Percentiles rank a stretch among this genome's conserved stretches.
These are phyloP conservation scores for Alternaria triticimaculans DNA, from an alignment of 2,329 filamentous ascomycete species.

Conservation along the genomic window DNA sequence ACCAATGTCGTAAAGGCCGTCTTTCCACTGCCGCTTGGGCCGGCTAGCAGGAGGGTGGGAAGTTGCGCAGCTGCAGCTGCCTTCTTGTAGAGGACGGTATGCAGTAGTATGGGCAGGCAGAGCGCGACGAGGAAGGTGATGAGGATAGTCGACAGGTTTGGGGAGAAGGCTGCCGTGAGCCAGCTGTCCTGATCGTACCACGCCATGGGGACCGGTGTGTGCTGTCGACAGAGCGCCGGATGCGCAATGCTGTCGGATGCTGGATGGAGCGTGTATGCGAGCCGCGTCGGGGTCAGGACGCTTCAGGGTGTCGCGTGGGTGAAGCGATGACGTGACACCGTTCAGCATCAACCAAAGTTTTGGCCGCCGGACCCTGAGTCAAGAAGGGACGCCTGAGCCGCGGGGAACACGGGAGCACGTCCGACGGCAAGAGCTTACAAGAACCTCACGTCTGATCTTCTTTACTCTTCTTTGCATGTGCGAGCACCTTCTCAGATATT, in stretches of 20 bases:
- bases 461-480: not conserved
- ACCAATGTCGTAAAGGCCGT: constrained; percentile 84
- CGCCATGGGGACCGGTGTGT: constrained; percentile 29
- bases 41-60: constrained; percentile 80
- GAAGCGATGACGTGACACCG: constrained; percentile 31
- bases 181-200: constrained; percentile 51
- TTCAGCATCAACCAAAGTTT: constrained; percentile 18
- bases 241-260: not conserved
- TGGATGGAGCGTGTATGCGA: not conserved
- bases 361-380: constrained; percentile 8
- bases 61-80: constrained; percentile 67
- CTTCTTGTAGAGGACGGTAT: constrained; percentile 73
- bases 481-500: not conserved
- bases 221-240: not conserved
- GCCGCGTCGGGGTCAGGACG: constrained; percentile 1
- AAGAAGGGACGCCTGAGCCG: constrained; percentile 11
- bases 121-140: constrained; percentile 75
- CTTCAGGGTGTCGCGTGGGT: not conserved
- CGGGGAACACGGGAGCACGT: constrained; percentile 23
- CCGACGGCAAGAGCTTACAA: constrained; percentile 34
- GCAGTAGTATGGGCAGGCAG: constrained; percentile 76
- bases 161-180: constrained; percentile 56
- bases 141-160: constrained; percentile 60
- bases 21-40: constrained; percentile 84
- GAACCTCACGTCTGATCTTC: constrained; percentile 30